These are phyloP conservation scores for Wallacemonas collosoma DNA, from an alignment of 208 protist species.

Conservation along the genomic window DNA sequence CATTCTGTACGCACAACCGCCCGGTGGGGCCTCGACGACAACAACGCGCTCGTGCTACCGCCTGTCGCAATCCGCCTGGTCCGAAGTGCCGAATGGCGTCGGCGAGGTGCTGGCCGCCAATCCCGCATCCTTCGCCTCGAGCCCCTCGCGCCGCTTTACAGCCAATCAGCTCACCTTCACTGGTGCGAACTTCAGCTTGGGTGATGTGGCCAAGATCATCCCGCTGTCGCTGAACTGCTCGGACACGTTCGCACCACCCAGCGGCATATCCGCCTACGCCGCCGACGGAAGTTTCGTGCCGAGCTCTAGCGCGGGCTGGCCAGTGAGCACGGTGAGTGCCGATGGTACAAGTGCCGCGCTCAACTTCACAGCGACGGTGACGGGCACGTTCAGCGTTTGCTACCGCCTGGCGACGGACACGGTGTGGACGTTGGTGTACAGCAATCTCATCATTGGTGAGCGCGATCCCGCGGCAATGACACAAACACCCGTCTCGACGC, in stretches of 20 bases:
- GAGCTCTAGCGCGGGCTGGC: constrained; percentile 48
- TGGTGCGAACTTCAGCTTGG: constrained; percentile 49
- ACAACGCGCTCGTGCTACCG: constrained; percentile 67
- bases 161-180: constrained; percentile 64
- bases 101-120: constrained; percentile 71
- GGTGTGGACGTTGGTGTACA: constrained; percentile 91
- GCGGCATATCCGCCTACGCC: constrained; percentile 49
- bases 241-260: constrained; percentile 56
- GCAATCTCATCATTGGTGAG: constrained; percentile 57
- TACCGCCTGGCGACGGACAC: constrained; percentile 76
- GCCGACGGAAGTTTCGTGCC: constrained; percentile 20
- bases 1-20: constrained; percentile 61
- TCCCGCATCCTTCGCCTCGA: constrained; percentile 58
- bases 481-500: constrained; percentile 44
- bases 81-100: constrained; percentile 62
- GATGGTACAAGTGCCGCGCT: constrained; percentile 47
- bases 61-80: constrained; percentile 60
- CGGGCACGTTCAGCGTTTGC: constrained; percentile 79
- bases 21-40: constrained; percentile 27
- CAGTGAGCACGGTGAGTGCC: constrained; percentile 33
- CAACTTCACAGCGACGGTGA: constrained; percentile 58
- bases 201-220: constrained; percentile 83
- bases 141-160: constrained; percentile 25
- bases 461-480: constrained; percentile 58
- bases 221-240: constrained; percentile 58